These are phyloP conservation scores for Hymenoscyphus salicellus DNA, from an alignment of 2,329 filamentous ascomycete genomes.

Conservation along the genomic window DNA sequence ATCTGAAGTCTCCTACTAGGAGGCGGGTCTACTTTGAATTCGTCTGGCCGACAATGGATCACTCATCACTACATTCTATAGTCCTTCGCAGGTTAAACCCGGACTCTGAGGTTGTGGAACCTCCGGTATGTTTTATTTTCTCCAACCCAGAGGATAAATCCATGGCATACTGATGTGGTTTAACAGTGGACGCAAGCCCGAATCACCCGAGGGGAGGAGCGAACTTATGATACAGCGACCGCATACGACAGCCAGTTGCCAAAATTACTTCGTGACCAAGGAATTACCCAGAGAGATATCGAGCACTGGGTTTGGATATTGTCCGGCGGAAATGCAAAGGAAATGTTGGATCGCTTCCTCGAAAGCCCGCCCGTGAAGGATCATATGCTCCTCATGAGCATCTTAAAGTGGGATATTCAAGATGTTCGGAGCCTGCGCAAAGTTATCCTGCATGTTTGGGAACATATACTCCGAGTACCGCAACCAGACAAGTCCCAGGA, in stretches of 20 bases:
- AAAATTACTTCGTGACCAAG: neutral
- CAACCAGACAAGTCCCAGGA: neutral
- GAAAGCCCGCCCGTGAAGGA: constrained; percentile 19
- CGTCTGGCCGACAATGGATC: constrained; percentile 2
- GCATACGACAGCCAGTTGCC: neutral
- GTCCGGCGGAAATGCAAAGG: constrained; percentile 19
- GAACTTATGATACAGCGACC: neutral
- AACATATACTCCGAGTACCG: constrained; percentile 8
- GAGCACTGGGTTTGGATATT: constrained; percentile 33
- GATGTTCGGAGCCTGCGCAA: constrained; percentile 21
- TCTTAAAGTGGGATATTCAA: constrained; percentile 25
- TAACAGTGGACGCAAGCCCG: too few relatives aligned
- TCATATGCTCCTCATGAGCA: constrained; percentile 29
- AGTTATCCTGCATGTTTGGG: constrained; percentile 19
- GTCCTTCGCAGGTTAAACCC: constrained; percentile 2
- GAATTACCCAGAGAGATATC: constrained; percentile 24
- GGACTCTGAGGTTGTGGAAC: neutral
- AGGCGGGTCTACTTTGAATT: constrained; percentile 1
- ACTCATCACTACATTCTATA: neutral
- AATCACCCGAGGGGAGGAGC: too few relatives aligned
- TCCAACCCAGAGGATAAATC: neutral
- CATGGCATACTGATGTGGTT: neutral
- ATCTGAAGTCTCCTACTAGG: neutral
- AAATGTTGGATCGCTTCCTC: constrained; percentile 27
- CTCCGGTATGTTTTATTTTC: neutral